A percentile compares a stretch with the other conserved stretches of the same genome.
Conservation (phyloP, 331 rosid species). For the Cucumis variabilis region DNA sequence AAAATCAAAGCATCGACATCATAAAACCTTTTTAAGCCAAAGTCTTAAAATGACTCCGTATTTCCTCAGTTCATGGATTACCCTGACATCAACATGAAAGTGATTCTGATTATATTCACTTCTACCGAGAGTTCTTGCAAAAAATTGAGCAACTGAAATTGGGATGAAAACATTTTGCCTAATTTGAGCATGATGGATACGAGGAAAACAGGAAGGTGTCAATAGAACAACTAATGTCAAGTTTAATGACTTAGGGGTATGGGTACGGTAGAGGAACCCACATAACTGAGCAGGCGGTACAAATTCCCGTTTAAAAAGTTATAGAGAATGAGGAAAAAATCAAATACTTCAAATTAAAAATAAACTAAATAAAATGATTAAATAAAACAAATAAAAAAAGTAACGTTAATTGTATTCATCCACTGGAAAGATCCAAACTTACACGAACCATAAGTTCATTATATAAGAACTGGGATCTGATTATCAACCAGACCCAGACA, state of each 20-base stretch:
- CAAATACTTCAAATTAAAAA: not conserved
- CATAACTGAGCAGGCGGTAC: not conserved
- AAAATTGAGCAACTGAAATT: not conserved
- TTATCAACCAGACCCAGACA: not conserved
- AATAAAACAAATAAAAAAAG: too few species aligned
- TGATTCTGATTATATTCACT: not conserved
- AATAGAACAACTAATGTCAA: too few species aligned
- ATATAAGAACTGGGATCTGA: not conserved
- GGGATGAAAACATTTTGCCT: not conserved
- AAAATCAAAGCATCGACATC: not conserved
- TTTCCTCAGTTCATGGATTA: not conserved
- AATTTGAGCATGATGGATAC: not conserved
- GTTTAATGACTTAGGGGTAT: not conserved
- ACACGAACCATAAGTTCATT: not conserved
- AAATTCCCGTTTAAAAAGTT: not conserved
- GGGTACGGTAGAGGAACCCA: not conserved
- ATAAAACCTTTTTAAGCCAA: not conserved
- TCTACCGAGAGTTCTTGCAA: not conserved
- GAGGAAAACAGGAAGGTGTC: not conserved
- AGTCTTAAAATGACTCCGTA: not conserved
- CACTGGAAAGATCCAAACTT: not conserved
- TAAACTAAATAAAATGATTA: too few species aligned
- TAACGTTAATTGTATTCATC: not conserved
- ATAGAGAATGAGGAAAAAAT: not conserved
- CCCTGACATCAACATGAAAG: not conserved